Evolutionary conservation across 768 basidiomycete species (phyloP), one percentile per base, ranked within the genome.

Genomic region (Clitopilus passeckerianus): DNA sequence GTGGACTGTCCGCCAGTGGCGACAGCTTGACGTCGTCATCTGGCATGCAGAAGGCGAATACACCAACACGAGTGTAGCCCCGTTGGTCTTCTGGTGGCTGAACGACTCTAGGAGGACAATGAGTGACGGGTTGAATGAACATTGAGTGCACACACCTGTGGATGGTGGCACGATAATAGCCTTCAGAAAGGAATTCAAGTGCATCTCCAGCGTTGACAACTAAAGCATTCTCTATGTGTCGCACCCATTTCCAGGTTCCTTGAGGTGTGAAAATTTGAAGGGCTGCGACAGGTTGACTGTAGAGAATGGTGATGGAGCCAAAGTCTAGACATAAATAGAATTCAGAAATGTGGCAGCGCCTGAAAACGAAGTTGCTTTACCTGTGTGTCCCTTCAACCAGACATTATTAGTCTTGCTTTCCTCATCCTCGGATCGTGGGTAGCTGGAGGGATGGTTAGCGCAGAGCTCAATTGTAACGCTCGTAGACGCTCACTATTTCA

Each of bases 351-450:
- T 30, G 27, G 50, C 23, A 4, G 37, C n/a, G 3, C 10, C 37
- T 14, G n/a, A 12, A 41, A 9, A 41, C 5, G 37, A 12, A 12
- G n/a, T n/a, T 6, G 34, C 46, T 59, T 4, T 56, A 77, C 80
- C 80, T 4, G 77, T 77, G 56, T 81, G 81, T 2, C 81, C 81
- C 60, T 82, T 81, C 20, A 81, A 64, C 80, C 80, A 82, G 3
- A 82, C 77, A 44, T 78, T 71, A 20, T 77, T 77, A 0, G 77
- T 71, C 53, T 73, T 74, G 24, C 60, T 56, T 61, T 81, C 80
- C 2, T 80, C 79, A 18, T 77, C 77, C 22, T 71, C 62, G 2
- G 73, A 67, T 22, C 78, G 75, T 6, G 77, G 78, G 61, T 74
- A 77, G 63, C 79, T 80, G 22, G 27, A 34, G 6, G 53, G 10